Evolutionary conservation across 2,329 filamentous ascomycete genomes (phyloP).

Genomic region (Cladosporium colombiae): DNA sequence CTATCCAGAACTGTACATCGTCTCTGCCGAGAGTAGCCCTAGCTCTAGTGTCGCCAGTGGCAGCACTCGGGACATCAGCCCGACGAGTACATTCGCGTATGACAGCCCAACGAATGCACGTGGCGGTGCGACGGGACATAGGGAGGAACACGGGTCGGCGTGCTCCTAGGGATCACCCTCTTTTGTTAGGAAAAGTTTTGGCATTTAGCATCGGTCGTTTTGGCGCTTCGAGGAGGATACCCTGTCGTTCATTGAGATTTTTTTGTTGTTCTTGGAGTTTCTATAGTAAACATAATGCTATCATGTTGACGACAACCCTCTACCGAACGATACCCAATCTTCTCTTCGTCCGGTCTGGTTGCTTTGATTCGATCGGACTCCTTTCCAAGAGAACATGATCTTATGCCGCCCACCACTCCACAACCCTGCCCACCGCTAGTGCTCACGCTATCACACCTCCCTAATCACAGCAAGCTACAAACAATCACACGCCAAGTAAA

Average conservation of each 20-base stretch:
- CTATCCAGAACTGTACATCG: conserved; percentile 52
- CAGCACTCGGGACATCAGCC: conserved; percentile 32
- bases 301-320: neutral
- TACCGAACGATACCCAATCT: neutral
- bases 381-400: neutral
- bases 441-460: neutral
- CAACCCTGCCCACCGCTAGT: neutral
- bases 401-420: neutral
- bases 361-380: too few species aligned
- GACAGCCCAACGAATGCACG: conserved; percentile 8
- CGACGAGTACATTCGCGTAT: conserved; percentile 29
- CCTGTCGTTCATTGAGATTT: conserved; percentile 14
- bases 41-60: conserved; percentile 33
- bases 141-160: neutral
- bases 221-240: conserved; percentile 20
- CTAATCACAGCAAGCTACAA: neutral
- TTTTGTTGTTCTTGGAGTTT: neutral
- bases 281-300: neutral
- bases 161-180: neutral
- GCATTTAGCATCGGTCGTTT: conserved; percentile 20
- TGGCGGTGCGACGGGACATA: neutral
- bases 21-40: conserved; percentile 46
- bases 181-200: conserved; percentile 8
- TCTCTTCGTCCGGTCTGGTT: neutral
- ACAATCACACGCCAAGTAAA: neutral